Percentiles rank a stretch among this genome's conserved stretches.
phyloP scores from a whole-genome alignment of 129 eudicot genomes.

The Flaveria linearis region DNA sequence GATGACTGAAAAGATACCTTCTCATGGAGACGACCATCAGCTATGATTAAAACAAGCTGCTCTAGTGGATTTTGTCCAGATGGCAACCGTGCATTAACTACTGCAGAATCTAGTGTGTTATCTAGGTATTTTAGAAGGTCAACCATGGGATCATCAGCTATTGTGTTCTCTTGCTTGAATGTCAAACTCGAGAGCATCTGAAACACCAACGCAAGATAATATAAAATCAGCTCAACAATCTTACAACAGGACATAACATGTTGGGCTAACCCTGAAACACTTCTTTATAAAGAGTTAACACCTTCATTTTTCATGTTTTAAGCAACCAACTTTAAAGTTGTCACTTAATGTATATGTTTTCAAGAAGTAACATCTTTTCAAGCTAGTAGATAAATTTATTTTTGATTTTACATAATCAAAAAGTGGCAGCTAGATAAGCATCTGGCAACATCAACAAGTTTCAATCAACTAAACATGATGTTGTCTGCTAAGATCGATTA shows the following conservation, averaged over 20 bases:
- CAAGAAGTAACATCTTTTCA: background rate
- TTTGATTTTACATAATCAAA: background rate
- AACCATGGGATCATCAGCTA: constrained; percentile 90
- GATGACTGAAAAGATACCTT: constrained; percentile 38
- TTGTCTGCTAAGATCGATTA: background rate
- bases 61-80: constrained; percentile 87
- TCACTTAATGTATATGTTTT: background rate
- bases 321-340: background rate
- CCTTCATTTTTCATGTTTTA: background rate
- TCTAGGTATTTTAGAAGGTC: constrained; percentile 74
- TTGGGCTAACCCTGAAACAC: too few relatives aligned
- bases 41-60: constrained; percentile 92
- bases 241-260: too few relatives aligned
- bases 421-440: background rate
- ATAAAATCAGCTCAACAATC: too few relatives aligned
- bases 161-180: constrained; percentile 89
- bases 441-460: background rate
- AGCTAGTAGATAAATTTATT: background rate
- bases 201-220: background rate
- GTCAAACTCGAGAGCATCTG: constrained; percentile 97
- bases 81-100: constrained; percentile 68
- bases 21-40: constrained; percentile 90
- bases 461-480: background rate
- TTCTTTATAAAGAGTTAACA: too few relatives aligned
- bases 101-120: constrained; percentile 77